phyloP scores from a whole-genome alignment of 768 basidiomycete genomes.

The Boletus tylopilopsis region DNA sequence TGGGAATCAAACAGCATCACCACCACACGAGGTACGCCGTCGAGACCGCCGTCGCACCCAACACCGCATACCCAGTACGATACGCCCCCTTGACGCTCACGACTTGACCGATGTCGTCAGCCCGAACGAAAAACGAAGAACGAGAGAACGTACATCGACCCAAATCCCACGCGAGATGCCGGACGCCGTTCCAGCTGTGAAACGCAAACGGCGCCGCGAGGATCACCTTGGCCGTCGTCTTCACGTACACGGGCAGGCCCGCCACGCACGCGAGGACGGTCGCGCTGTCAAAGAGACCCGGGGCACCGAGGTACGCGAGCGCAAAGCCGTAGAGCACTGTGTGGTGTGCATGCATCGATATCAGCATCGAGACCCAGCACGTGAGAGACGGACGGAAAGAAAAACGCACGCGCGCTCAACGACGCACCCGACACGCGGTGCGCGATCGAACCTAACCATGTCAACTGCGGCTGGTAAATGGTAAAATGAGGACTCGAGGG shows the following conservation, averaged over 20 bases:
- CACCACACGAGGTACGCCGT: conserved; percentile 57
- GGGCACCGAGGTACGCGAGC: conserved; percentile 80
- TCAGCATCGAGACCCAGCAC: too few relatives aligned
- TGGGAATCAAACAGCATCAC: not conserved
- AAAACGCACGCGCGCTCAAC: conserved; percentile 50
- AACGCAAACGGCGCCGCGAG: conserved; percentile 87
- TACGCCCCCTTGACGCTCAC: conserved; percentile 79
- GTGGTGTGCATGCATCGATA: not conserved
- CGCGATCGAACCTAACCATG: conserved; percentile 82
- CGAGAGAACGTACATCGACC: conserved; percentile 67
- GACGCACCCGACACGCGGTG: conserved; percentile 84
- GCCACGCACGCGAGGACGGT: conserved; percentile 71
- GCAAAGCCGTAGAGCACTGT: conserved; percentile 86
- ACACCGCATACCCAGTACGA: conserved; percentile 74
- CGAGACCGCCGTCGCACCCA: conserved; percentile 73
- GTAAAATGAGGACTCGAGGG: conserved; percentile 94
- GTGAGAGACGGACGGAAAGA: not conserved
- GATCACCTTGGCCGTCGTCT: conserved; percentile 70
- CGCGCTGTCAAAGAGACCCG: conserved; percentile 73
- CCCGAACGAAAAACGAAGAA: not conserved
- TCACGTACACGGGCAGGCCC: conserved; percentile 70
- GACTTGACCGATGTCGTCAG: too few relatives aligned
- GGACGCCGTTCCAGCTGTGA: conserved; percentile 86
- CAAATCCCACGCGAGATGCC: conserved; percentile 89
- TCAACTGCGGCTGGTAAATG: conserved; percentile 94